Evolutionary conservation across 148 eudicot species (phyloP).

Genomic region (Arctostaphylos glauca): DNA sequence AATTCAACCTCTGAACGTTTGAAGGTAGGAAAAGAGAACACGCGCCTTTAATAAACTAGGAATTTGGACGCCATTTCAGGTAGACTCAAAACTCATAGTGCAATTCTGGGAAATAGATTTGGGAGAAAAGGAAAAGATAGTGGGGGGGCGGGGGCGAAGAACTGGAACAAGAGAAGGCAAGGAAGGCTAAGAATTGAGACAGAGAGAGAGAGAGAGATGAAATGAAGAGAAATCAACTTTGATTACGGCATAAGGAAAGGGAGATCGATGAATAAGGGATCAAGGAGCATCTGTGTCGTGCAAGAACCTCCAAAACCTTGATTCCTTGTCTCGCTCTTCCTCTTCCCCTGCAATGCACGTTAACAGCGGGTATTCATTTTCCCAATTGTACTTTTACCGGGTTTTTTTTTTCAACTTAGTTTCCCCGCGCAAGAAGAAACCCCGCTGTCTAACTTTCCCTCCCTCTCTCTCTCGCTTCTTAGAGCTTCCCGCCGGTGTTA

Average conservation of each 20-base stretch:
- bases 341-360: conserved; percentile 66
- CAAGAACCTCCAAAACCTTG: conserved; percentile 54
- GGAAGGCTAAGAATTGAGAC: conserved; percentile 4
- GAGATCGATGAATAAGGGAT: conserved; percentile 40
- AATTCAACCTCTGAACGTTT: not conserved
- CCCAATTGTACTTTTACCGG: too few species aligned
- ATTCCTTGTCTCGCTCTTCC: conserved; percentile 25
- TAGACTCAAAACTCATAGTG: not conserved
- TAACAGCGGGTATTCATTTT: conserved; percentile 33
- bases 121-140: conserved; percentile 5
- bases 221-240: conserved; percentile 42
- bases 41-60: conserved; percentile 20
- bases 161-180: conserved; percentile 10
- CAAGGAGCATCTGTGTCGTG: conserved; percentile 72
- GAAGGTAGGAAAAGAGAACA: not conserved
- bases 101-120: not conserved
- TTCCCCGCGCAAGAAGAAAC: conserved; percentile 11
- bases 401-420: not conserved
- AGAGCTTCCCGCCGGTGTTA: conserved; percentile 21
- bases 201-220: conserved; percentile 1
- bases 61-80: not conserved
- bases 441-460: not conserved
- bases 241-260: conserved; percentile 71
- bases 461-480: not conserved
- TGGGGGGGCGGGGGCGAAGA: not conserved